Base-by-base conservation (phyloP, 768 basidiomycete species). In the Kwoniella shandongensis region DNA sequence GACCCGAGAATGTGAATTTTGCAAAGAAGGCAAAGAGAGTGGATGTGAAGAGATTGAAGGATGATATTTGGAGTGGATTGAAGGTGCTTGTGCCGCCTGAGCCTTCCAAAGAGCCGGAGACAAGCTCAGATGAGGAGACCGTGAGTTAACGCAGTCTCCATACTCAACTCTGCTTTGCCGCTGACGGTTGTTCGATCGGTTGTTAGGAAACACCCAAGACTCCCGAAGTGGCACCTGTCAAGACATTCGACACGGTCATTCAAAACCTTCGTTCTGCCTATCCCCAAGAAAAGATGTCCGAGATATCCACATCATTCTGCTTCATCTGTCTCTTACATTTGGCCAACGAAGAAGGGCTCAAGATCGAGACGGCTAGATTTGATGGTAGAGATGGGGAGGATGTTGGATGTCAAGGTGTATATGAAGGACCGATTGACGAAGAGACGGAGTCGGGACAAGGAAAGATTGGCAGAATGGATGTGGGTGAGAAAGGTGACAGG, bases 281-380 rank as follows among this genome's bases (percentile, higher is more conserved):
- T 76, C 91, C 94, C 0, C 79, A 79, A 57, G 93, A 97, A 40
- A 97, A 94, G 80, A 88, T 98, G 87, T 88, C 88, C 38, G 96
- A 99, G 63, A 96, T 98, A 73, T 96, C 92, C 75, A 98, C 96
- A 15, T 94, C 91, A 63, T 98, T 94, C 85, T 98, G 94, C 76
- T 99, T 98, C 80, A 99, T 98, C 75, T 98, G 96, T 71, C 80
- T 98, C 23, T 79, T 99, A 17, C 96, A 98, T 79, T 79, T 98
- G 41, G 94, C 94, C 17, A 98, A 99, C 73, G 96, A 98, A 78
- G 88, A 91, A 69, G 96, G 94, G 1, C 81, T 98, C 46, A 88
- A 87, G 72, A 82, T 99, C 32, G 88, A 79, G 61, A 66, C 75
- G 8, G 76, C 70, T 4, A 47, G 76, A 23, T 72, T 69, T 42